Percentiles rank a stretch among this genome's conserved stretches.
These are phyloP conservation scores for Pseudonitzschia pungens DNA, from an alignment of 108 stramenopile genomes.

Conservation along the genomic window DNA sequence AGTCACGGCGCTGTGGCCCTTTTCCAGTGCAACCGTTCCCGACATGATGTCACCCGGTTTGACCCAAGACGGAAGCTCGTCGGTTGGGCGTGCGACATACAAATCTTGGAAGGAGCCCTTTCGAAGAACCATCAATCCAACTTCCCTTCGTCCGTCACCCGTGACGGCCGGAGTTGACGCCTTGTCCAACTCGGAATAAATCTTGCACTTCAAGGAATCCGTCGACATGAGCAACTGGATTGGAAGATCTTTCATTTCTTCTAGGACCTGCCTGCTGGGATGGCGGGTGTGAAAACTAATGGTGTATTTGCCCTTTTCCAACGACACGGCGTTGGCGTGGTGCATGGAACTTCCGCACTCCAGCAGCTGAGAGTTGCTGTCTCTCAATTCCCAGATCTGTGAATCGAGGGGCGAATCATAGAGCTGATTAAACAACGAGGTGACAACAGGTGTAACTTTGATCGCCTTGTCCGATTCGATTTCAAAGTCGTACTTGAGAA, in stretches of 20 bases:
- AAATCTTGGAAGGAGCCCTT: conserved; percentile 39
- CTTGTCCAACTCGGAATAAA: conserved; percentile 33
- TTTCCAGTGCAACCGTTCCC: conserved; percentile 32
- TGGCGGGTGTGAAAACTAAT: conserved; percentile 38
- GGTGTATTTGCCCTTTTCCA: conserved; percentile 38
- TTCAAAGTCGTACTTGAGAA: conserved; percentile 33
- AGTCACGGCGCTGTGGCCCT: conserved; percentile 23
- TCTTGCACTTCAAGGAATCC: conserved; percentile 23
- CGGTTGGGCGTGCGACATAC: conserved; percentile 39
- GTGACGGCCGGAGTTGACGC: conserved; percentile 38
- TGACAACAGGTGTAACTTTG: conserved; percentile 28
- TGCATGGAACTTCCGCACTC: conserved; percentile 42
- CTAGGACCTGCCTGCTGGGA: conserved; percentile 36
- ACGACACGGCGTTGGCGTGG: conserved; percentile 27
- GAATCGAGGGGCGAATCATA: conserved; percentile 48
- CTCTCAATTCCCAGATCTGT: conserved; percentile 40
- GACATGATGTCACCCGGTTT: conserved; percentile 36
- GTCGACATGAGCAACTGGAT: conserved; percentile 23
- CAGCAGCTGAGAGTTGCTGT: conserved; percentile 30
- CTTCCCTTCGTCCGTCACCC: conserved; percentile 8
- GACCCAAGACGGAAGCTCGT: conserved; percentile 34
- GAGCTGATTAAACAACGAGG: conserved; percentile 36
- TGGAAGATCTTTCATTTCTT: conserved; percentile 40
- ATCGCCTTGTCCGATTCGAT: conserved; percentile 30
- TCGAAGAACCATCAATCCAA: conserved; percentile 12